Conservation (phyloP, 2,329 filamentous ascomycete species). For the Cladosporium cucumerinum region DNA sequence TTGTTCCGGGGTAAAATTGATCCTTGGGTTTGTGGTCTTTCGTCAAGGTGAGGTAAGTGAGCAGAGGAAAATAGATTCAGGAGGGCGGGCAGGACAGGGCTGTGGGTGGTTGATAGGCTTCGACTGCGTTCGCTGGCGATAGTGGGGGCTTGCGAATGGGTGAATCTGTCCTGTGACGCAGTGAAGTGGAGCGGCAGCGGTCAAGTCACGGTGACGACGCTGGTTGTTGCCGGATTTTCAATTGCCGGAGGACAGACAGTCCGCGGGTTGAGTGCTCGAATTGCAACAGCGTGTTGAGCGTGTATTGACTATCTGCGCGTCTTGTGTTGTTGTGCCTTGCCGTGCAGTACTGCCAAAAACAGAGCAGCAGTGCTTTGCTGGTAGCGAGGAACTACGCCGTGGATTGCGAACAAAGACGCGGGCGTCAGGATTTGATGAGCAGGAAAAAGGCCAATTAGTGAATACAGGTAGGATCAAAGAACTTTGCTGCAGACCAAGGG, state of each 20-base stretch:
- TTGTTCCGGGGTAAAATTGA: background rate
- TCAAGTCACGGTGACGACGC: background rate
- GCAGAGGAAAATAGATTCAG: background rate
- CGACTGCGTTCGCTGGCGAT: conserved; percentile 1
- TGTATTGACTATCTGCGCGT: background rate
- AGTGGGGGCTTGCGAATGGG: background rate
- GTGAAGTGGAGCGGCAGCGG: background rate
- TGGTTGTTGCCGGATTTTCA: background rate
- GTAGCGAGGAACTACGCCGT: background rate
- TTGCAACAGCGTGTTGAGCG: background rate
- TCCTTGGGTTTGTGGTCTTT: background rate
- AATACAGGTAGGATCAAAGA: conserved; percentile 4
- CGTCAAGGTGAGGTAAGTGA: conserved; percentile 4
- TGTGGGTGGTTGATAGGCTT: conserved; percentile 9
- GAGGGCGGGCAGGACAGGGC: background rate
- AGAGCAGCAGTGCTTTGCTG: background rate
- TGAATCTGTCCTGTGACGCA: conserved; percentile 4
- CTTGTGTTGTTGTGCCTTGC: background rate
- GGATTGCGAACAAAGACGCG: background rate
- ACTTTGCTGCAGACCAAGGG: background rate
- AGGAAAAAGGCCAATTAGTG: background rate
- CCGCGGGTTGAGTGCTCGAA: background rate
- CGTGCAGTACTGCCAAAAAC: background rate
- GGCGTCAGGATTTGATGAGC: background rate
- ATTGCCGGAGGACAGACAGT: background rate